These are phyloP conservation scores for Rosa rugosa DNA, from an alignment of 306 rosid genomes.

Conservation along the genomic window DNA sequence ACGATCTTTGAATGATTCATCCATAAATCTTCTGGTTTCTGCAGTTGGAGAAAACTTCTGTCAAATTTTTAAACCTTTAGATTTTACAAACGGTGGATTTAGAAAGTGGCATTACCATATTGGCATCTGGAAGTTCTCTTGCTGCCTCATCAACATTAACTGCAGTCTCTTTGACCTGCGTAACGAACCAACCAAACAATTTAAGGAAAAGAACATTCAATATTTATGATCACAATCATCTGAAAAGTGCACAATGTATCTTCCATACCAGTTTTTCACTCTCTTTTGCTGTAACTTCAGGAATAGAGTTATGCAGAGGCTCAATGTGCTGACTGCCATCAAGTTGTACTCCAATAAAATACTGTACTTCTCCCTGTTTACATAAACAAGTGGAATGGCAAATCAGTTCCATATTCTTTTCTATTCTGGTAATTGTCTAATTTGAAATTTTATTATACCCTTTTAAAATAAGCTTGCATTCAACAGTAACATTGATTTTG, in stretches of 20 bases:
- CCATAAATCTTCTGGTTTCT: constrained; percentile 99
- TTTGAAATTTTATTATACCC: background rate
- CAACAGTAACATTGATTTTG: constrained; percentile 18
- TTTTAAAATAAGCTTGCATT: background rate
- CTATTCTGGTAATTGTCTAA: background rate
- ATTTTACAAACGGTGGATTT: constrained; percentile 16
- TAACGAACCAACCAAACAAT: constrained; percentile 17
- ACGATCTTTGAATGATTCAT: constrained; percentile 80
- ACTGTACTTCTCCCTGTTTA: constrained; percentile 93
- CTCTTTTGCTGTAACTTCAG: constrained; percentile 61
- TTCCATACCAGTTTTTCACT: constrained; percentile 69
- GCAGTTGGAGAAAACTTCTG: constrained; percentile 28
- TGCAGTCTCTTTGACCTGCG: constrained; percentile 81
- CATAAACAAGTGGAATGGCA: constrained; percentile 15
- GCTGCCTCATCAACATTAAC: constrained; percentile 82
- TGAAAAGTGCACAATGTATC: background rate
- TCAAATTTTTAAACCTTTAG: constrained; percentile 26
- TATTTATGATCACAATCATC: constrained; percentile 2
- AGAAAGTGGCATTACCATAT: constrained; percentile 49
- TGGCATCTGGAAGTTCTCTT: constrained; percentile 97
- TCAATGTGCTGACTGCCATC: constrained; percentile 97
- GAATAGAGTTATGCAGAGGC: constrained; percentile 71
- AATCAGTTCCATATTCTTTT: background rate
- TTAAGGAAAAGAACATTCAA: background rate
- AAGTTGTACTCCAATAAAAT: constrained; percentile 95